phyloP scores from a whole-genome alignment of 768 basidiomycete genomes.

The Mycena vitilis region DNA sequence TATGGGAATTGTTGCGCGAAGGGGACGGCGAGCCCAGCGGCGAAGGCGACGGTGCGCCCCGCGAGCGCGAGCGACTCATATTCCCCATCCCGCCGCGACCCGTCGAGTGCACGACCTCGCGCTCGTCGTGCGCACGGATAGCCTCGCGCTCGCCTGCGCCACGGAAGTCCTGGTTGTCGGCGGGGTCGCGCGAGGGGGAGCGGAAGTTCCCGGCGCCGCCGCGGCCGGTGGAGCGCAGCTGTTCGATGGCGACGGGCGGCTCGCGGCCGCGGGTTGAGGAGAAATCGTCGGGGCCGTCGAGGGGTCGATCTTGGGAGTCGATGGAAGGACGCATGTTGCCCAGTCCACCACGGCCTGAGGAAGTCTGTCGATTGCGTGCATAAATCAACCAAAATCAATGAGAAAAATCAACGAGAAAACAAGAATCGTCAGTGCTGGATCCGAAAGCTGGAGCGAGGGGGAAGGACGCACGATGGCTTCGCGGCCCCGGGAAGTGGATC shows the following conservation, averaged over 20 bases:
- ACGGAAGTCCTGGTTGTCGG: conserved; percentile 42
- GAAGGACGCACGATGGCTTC: conserved; percentile 63
- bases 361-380: conserved; percentile 9
- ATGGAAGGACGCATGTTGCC: conserved; percentile 23
- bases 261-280: conserved; percentile 74
- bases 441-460: neutral
- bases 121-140: conserved; percentile 49
- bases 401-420: too few relatives aligned
- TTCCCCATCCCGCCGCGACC: conserved; percentile 79
- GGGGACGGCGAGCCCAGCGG: conserved; percentile 19
- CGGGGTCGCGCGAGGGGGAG: conserved; percentile 73
- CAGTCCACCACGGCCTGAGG: conserved; percentile 19
- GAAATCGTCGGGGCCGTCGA: conserved; percentile 65
- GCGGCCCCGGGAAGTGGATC: conserved; percentile 69
- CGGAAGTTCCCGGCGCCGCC: conserved; percentile 91
- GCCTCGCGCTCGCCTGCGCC: conserved; percentile 54
- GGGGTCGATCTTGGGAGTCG: conserved; percentile 58
- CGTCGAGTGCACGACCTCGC: conserved; percentile 57
- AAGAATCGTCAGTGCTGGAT: too few relatives aligned
- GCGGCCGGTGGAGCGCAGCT: conserved; percentile 72
- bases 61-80: conserved; percentile 51
- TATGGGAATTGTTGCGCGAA: conserved; percentile 1
- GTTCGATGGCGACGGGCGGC: conserved; percentile 48
- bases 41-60: conserved; percentile 60
- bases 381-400: neutral